A percentile compares a stretch with the other conserved stretches of the same genome.
Evolutionary conservation across 2,329 filamentous ascomycete genomes (phyloP).

Genomic region (Hypocreales sp.): DNA sequence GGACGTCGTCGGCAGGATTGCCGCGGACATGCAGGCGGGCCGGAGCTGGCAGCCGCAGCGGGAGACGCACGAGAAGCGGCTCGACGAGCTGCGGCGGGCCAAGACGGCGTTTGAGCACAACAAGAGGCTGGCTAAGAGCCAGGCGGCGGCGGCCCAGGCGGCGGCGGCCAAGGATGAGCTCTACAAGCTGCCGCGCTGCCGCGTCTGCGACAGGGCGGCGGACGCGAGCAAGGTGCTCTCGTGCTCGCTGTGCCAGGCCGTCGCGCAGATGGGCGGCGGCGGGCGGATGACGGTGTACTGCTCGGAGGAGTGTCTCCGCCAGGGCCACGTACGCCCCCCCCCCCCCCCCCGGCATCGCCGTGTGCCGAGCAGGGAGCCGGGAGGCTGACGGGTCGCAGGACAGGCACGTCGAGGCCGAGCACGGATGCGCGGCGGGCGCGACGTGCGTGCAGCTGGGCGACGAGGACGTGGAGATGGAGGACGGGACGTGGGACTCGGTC

Average conservation of each 20-base stretch:
- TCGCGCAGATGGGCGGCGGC: constrained; percentile 19
- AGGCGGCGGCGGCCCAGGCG: constrained; percentile 13
- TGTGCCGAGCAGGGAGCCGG: constrained; percentile 1
- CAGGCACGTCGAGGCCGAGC: constrained; percentile 20
- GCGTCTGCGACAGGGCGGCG: constrained; percentile 19
- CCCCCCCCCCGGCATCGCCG: constrained; percentile 4
- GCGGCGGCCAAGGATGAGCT: constrained; percentile 15
- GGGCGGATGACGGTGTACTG: constrained; percentile 26
- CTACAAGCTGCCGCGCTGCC: constrained; percentile 23
- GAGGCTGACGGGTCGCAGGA: constrained; percentile 17
- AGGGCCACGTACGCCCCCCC: constrained; percentile 18
- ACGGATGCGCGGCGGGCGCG: constrained; percentile 25
- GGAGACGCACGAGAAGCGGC: constrained; percentile 19
- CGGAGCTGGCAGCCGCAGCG: constrained; percentile 18
- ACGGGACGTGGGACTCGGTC: constrained; percentile 13
- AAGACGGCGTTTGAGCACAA: constrained; percentile 32
- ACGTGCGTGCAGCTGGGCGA: constrained; percentile 22
- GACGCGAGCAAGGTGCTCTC: constrained; percentile 20
- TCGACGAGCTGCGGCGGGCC: constrained; percentile 31
- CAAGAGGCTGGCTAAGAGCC: constrained; percentile 21
- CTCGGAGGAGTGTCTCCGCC: constrained; percentile 23
- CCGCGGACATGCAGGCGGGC: constrained; percentile 14
- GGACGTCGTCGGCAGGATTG: constrained; percentile 18
- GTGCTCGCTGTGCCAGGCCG: constrained; percentile 29
- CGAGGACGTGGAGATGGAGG: constrained; percentile 23